These are phyloP conservation scores for Bimuria novae-zelandiae DNA, from an alignment of 2,329 filamentous ascomycete genomes.

Conservation along the genomic window DNA sequence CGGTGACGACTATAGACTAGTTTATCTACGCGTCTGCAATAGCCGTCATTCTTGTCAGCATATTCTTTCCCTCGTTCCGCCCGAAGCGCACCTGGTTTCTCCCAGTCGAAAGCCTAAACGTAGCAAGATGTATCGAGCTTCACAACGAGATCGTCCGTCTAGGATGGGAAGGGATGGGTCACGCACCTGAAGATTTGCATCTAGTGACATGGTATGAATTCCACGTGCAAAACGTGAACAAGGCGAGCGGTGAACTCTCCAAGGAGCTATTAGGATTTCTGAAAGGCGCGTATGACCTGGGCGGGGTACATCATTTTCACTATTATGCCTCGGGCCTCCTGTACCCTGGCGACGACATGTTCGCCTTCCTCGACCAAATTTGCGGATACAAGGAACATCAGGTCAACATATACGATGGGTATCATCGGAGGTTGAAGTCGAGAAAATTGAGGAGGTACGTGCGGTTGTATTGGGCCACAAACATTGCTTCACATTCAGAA, in stretches of 20 bases:
- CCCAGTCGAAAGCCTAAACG: conserved; percentile 4
- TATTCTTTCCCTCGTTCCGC: neutral
- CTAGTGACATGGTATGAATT: conserved; percentile 4
- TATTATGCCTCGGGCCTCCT: conserved; percentile 6
- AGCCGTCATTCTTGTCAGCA: conserved; percentile 11
- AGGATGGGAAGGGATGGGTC: conserved; percentile 9
- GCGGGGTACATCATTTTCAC: conserved; percentile 3
- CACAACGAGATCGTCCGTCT: conserved; percentile 13
- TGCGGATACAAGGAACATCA: neutral
- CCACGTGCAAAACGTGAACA: conserved; percentile 1
- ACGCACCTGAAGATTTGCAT: neutral
- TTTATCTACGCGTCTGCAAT: conserved; percentile 20
- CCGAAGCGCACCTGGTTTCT: neutral
- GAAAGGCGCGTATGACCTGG: neutral
- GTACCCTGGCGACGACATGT: conserved; percentile 1
- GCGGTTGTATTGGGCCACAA: conserved; percentile 7
- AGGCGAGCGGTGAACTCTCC: conserved; percentile 1
- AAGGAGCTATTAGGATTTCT: conserved; percentile 7
- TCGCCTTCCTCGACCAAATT: neutral
- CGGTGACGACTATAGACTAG: too few relatives aligned
- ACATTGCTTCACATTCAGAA: conserved; percentile 3
- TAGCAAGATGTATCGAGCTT: conserved; percentile 10
- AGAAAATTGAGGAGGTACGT: conserved; percentile 6
- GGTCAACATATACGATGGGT: conserved; percentile 1
- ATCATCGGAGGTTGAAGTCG: neutral